A percentile compares a stretch with the other conserved stretches of the same genome.
phyloP scores from a whole-genome alignment of 768 basidiomycete species.

The Xanthoconium purpureum region DNA sequence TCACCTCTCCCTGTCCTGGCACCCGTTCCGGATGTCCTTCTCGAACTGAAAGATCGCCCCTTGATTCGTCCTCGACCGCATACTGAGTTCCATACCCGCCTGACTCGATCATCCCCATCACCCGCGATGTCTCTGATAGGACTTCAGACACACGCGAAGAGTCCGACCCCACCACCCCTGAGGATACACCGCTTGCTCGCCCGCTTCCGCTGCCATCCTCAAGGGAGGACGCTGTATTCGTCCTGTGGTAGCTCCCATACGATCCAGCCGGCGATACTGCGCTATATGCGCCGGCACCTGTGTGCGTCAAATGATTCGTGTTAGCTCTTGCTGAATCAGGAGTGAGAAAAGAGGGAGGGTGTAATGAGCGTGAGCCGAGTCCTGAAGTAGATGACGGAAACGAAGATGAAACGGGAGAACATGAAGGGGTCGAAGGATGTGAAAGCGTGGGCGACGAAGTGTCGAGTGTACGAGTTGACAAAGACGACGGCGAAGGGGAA shows the following conservation, averaged over 20 bases:
- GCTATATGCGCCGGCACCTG: slow-evolving; percentile 18
- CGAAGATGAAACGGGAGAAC: background rate
- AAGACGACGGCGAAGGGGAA: background rate
- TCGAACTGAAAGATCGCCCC: background rate
- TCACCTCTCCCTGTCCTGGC: background rate
- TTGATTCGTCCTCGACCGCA: background rate
- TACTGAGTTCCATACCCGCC: background rate
- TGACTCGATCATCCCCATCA: background rate
- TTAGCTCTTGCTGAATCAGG: slow-evolving; percentile 10
- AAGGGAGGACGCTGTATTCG: slow-evolving; percentile 20
- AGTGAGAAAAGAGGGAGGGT: background rate
- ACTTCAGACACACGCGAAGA: slow-evolving; percentile 11
- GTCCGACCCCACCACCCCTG: slow-evolving; percentile 8
- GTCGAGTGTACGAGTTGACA: background rate
- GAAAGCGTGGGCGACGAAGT: slow-evolving; percentile 6
- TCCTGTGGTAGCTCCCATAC: slow-evolving; percentile 19
- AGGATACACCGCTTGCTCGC: slow-evolving; percentile 12
- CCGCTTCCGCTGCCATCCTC: slow-evolving; percentile 16
- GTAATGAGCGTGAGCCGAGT: background rate
- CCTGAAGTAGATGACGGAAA: background rate
- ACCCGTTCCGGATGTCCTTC: background rate
- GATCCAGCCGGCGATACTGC: slow-evolving; percentile 25
- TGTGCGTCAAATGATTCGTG: background rate
- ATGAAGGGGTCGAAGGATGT: background rate
- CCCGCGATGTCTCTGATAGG: background rate